Base-by-base conservation (phyloP, 371 early-diverging fungal genomes). In the Caulochytrium protostelioides region DNA sequence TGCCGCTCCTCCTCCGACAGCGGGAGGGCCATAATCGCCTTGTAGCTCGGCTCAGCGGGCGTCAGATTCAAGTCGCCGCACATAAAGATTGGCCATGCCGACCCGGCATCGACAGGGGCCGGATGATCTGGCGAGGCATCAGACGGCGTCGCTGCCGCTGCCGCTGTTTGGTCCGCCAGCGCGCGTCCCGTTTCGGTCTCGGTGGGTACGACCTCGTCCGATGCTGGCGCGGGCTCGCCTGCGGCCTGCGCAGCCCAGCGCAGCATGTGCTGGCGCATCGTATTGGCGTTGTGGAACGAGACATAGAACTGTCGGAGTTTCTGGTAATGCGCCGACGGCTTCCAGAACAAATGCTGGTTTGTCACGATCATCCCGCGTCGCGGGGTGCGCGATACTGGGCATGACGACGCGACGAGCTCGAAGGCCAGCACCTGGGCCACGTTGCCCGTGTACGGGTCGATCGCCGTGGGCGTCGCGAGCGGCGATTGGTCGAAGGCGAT, bases 331-430 rank as follows among this genome's bases (percentile, higher is more conserved):
- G 48, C 42, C 0, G 17, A 18, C 6, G 62, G 59, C 9, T 45
- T 26, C 70, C 70, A 69, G 28, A 43, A 63, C 33, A 69, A 29
- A 37, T 69, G 70, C 10, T 57, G 57, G 34, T 60, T 69, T 2
- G 62, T 47, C 2, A 69, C 43, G 20, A 68, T 39, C 1, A 69
- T 17, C 7, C 62, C 52, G n/a, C 6, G 8, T 1, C 6, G 5
- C 19, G 9, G 13, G 22, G 6, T 1, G 4, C 10, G 21, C n/a
- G 22, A 16, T 32, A 14, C 32, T 18, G n/a, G n/a, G n/a, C n/a
- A n/a, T n/a, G n/a, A n/a, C n/a, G n/a, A n/a, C n/a, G n/a, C n/a
- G 30, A 14, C 14, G 9, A 13, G 6, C 30, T 30, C 18, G 17
- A 64, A 36, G 3, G 54, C 64, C 2, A 51, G 31, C 1, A 70